Conservation (phyloP, 768 basidiomycete species). For the Leccinum longicurvipes region DNA sequence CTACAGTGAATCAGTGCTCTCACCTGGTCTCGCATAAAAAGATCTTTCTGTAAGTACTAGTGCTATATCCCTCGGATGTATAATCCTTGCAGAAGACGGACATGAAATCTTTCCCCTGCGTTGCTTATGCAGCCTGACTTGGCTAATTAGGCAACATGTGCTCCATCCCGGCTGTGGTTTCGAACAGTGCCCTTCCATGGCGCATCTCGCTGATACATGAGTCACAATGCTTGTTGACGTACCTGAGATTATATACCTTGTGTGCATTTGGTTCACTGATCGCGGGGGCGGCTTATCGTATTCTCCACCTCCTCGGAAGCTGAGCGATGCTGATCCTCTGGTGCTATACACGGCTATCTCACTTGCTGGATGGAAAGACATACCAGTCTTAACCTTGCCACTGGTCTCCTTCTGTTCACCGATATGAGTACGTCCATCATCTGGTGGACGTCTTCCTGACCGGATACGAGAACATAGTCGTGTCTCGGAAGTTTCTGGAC, state of each 20-base stretch:
- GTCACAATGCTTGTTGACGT: not conserved
- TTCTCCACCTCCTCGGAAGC: too few relatives aligned
- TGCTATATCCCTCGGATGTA: too few relatives aligned
- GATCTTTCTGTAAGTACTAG: not conserved
- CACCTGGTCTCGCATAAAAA: not conserved
- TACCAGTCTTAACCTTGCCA: conserved; percentile 10
- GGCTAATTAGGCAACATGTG: not conserved
- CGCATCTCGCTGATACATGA: not conserved
- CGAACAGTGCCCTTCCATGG: not conserved
- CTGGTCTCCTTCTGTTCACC: conserved; percentile 9
- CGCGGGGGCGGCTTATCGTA: too few relatives aligned
- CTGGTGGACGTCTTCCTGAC: conserved; percentile 18
- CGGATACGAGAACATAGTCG: conserved; percentile 15
- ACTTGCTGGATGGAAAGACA: conserved; percentile 13
- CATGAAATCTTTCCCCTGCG: not conserved
- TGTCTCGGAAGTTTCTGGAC: conserved; percentile 10
- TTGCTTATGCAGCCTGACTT: not conserved
- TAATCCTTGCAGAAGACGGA: too few relatives aligned
- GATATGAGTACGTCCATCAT: conserved; percentile 12
- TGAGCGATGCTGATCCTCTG: not conserved
- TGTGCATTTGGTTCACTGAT: too few relatives aligned
- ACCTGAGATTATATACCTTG: not conserved
- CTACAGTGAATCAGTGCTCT: too few relatives aligned
- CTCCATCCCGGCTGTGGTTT: not conserved
- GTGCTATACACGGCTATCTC: conserved; percentile 3